Base-by-base conservation (phyloP, 352 stramenopile genomes). In the Phytophthora chlamydospora region DNA sequence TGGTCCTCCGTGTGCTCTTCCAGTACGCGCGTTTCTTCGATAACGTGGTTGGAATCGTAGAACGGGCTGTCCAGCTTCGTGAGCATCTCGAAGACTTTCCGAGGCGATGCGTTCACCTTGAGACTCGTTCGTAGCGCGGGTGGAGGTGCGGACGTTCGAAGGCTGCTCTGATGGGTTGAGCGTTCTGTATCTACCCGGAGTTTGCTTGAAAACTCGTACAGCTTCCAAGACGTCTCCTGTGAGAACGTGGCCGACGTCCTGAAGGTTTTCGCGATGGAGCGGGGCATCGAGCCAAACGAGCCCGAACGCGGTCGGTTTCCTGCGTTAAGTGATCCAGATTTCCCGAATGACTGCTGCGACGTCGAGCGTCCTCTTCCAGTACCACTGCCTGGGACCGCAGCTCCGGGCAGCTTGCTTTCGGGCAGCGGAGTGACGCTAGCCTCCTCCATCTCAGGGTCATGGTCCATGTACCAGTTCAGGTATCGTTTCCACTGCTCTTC, bases 401-500 rank as follows among this genome's bases (percentile, higher is more conserved):
- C 44, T 3, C 40, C 36, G 11, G 63, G 35, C 14, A 60, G 4
- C 13, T 19, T 68, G 52, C 34, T 61, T 33, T 75, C 60, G 13
- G 53, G 34, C 17, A 73, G 51, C 7, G 56, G 51, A 1, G 50
- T 65, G 12, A 62, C 35, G n/a, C 38, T 55, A 27, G 27, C 44
- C 33, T 70, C 68, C 14, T 84, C 76, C 21, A 80, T 53, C 9
- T 83, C 75, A 6, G 78, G 69, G 13, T 93, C 85, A 14, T 90
- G 82, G 46, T 91, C 83, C 76, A 95, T 89, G 58, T 95, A 95
- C 86, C 86, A 95, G 31, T 89, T 85, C 14, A 95, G 51, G 41
- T 95, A 95, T 31, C 83, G 84, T 32, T 90, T 90, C 86, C 86
- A 95, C 61, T 93, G 83, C 56, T 91, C 80, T 66, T 95, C 86